These are phyloP conservation scores for Sporothrix humicola DNA, from an alignment of 2,329 filamentous ascomycete genomes.

Conservation along the genomic window DNA sequence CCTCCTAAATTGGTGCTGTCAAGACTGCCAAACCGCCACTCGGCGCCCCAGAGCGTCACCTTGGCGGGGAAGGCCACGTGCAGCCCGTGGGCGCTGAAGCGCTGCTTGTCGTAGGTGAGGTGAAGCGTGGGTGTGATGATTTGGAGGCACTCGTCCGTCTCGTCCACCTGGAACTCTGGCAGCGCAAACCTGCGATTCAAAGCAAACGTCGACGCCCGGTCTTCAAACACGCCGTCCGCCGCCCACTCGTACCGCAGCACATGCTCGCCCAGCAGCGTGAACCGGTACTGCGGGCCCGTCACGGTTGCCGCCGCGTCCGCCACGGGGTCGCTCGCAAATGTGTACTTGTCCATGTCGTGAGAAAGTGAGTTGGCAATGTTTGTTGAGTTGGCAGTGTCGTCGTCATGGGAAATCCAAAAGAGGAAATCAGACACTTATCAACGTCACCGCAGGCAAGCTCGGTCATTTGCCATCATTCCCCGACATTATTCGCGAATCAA, in stretches of 20 bases:
- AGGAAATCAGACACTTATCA: too few species aligned
- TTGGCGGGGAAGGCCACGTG: background rate
- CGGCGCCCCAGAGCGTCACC: background rate
- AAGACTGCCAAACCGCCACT: background rate
- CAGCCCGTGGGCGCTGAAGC: background rate
- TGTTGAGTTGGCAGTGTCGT: too few species aligned
- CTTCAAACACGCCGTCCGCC: background rate
- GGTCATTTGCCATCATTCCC: background rate
- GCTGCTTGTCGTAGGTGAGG: background rate
- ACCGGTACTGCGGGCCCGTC: background rate
- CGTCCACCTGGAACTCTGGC: background rate
- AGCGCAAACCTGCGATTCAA: background rate
- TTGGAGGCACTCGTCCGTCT: background rate
- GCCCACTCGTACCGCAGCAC: background rate
- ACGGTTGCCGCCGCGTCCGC: background rate
- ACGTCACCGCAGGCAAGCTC: background rate
- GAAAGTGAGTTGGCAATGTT: too few species aligned
- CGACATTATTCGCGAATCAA: background rate
- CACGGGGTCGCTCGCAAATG: background rate
- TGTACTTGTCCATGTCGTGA: background rate
- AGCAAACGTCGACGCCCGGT: background rate
- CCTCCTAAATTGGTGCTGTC: background rate
- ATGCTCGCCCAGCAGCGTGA: background rate
- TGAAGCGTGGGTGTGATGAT: background rate
- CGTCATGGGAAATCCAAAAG: too few species aligned